Base-by-base conservation (phyloP, 2,329 filamentous ascomycete genomes). In the Trichoderma guizhouense region DNA sequence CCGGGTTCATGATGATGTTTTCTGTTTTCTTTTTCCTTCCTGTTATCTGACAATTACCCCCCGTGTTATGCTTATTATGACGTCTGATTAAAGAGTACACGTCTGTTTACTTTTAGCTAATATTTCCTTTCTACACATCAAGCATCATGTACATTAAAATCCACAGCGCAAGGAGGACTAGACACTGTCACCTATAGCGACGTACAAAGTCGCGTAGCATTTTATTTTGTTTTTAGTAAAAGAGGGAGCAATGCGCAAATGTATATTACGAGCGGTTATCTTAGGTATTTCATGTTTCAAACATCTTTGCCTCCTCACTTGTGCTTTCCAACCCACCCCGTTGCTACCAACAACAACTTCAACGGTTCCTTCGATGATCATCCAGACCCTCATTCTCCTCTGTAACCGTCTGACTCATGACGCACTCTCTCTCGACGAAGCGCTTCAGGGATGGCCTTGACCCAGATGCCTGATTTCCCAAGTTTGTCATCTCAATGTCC, bases 321-420 rank as follows among this genome's bases (percentile, higher is more conserved):
- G 24, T 47, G 26, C 34, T 67, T 71, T 58, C 53, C 28, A 32
- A 51, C 58, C 15, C 51, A 30, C 7, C 14, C 14, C 15, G 47
- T 39, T 36, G 53, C n/a, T 34, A 28, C 26, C 24, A 66, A 34
- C 14, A 47, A 26, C 2, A 51, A 39, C 36, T 14, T 57, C 32
- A 62, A 34, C n/a, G 58, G 30, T 43, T 39, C 43, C 69, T 60
- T 34, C 36, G 64, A 55, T 57, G 71, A 21, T 64, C 72, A 69
- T 36, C 72, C 66, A 28, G 66, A n/a, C 69, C 74, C 57, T 76
- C 75, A 32, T 72, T 76, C 69, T 82, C 81, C 71, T 84, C 81
- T 34, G 76, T 75, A 32, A 83, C 76, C 2, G 78, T 78, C 75
- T 82, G 83, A 21, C 81, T 80, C 76, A 81, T 79, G 66, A 81